These are phyloP conservation scores for Podospora anserina DNA, from an alignment of 495 filamentous ascomycete genomes.

Conservation along the genomic window DNA sequence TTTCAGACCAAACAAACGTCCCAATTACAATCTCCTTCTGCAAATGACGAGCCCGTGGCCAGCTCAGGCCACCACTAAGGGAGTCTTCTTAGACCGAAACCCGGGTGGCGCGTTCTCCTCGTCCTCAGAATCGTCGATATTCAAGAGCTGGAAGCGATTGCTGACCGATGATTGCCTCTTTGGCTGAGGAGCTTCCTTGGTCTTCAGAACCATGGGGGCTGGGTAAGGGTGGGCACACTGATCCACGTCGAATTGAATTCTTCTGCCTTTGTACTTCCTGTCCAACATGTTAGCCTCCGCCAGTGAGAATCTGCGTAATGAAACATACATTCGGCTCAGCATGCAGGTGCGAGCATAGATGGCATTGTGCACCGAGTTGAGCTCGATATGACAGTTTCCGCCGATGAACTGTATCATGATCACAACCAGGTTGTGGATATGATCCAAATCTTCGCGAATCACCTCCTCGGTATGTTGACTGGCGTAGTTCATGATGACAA, in stretches of 20 bases:
- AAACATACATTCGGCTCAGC: constrained; percentile 60
- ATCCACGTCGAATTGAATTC: constrained; percentile 69
- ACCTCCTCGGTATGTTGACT: constrained; percentile 58
- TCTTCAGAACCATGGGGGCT: constrained; percentile 17
- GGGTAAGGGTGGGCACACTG: constrained; percentile 66
- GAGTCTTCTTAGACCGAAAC: constrained; percentile 29
- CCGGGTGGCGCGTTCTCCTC: constrained; percentile 31
- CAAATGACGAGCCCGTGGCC: too few species aligned
- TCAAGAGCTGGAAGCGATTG: constrained; percentile 67
- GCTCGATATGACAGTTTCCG: constrained; percentile 60
- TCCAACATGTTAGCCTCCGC: constrained; percentile 13
- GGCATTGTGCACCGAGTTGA: constrained; percentile 75
- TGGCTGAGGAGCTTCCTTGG: constrained; percentile 34
- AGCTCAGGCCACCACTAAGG: constrained; percentile 7
- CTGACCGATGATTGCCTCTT: constrained; percentile 38
- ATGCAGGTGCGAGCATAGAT: constrained; percentile 74
- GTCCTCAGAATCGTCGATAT: constrained; percentile 43
- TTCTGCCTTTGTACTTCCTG: constrained; percentile 67
- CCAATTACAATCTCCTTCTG: background rate
- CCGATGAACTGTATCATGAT: constrained; percentile 61
- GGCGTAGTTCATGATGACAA: constrained; percentile 60
- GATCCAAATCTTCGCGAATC: constrained; percentile 73
- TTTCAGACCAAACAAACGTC: background rate
- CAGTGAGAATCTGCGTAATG: background rate
- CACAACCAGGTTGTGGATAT: constrained; percentile 75